Evolutionary conservation across 805 yeast species (phyloP).

Genomic region (Candida montana): DNA sequence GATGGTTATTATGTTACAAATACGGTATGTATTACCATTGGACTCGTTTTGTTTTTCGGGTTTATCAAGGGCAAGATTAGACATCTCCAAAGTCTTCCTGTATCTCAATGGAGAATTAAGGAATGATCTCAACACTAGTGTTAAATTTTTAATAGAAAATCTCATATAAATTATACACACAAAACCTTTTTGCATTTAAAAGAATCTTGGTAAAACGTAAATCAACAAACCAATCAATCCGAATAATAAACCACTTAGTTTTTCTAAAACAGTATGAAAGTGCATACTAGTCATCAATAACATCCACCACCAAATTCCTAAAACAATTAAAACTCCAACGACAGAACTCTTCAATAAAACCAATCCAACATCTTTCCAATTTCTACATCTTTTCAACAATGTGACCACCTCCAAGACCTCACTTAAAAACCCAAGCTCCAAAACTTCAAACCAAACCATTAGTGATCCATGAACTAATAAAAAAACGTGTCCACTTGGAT

Average conservation of each 20-base stretch:
- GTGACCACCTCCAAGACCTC: neutral
- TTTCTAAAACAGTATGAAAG: constrained; percentile 79
- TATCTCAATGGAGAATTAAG: constrained; percentile 63
- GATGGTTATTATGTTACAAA: constrained; percentile 90
- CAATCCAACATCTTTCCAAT: neutral
- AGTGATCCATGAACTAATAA: constrained; percentile 62
- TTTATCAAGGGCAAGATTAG: constrained; percentile 62
- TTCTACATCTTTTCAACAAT: neutral
- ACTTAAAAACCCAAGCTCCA: constrained; percentile 34
- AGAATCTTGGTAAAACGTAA: constrained; percentile 35
- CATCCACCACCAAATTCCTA: constrained; percentile 78
- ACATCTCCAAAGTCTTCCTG: constrained; percentile 66
- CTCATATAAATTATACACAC: no score
- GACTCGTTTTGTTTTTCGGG: constrained; percentile 54
- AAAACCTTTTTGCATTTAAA: neutral
- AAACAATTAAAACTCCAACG: constrained; percentile 28
- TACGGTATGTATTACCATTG: constrained; percentile 61
- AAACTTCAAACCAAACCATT: constrained; percentile 60
- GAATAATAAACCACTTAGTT: constrained; percentile 61
- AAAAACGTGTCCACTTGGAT: constrained; percentile 93
- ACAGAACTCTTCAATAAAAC: constrained; percentile 13
- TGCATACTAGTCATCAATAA: constrained; percentile 75
- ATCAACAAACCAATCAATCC: constrained; percentile 45
- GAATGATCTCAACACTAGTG: constrained; percentile 7
- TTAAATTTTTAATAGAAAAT: no score